Evolutionary conservation across 306 rosid species (phyloP).

Genomic region (Arachis hypogaea): DNA sequence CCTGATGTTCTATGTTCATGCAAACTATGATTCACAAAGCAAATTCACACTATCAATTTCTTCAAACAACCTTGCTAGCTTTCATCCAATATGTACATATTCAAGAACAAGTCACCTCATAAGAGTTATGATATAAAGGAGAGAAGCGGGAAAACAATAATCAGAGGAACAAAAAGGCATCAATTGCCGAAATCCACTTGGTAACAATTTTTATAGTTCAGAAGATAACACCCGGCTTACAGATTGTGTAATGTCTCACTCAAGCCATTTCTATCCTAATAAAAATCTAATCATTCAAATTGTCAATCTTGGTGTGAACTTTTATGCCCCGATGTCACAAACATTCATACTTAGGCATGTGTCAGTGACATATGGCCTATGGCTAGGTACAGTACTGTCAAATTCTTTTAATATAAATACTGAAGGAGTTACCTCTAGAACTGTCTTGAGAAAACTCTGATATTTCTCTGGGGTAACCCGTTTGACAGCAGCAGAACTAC

Average conservation of each 20-base stretch:
- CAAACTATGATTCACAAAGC: not conserved
- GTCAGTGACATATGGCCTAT: slow-evolving; percentile 23
- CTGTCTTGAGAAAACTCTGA: slow-evolving; percentile 62
- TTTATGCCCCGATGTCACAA: slow-evolving; percentile 12
- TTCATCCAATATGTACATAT: not conserved
- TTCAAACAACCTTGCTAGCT: not conserved
- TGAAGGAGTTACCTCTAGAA: slow-evolving; percentile 63
- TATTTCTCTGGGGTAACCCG: slow-evolving; percentile 68
- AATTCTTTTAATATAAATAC: slow-evolving; percentile 1
- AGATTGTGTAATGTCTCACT: slow-evolving; percentile 19
- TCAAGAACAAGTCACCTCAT: slow-evolving; percentile 2
- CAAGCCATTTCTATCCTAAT: slow-evolving; percentile 19
- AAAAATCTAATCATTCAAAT: slow-evolving; percentile 14
- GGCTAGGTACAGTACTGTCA: not conserved
- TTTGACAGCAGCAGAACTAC: slow-evolving; percentile 77
- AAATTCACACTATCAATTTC: slow-evolving; percentile 8
- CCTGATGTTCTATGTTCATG: not conserved
- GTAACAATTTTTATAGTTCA: not conserved
- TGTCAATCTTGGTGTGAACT: slow-evolving; percentile 24
- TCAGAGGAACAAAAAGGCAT: not conserved
- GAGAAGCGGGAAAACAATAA: slow-evolving; percentile 10
- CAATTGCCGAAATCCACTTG: not conserved
- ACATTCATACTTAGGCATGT: slow-evolving; percentile 9
- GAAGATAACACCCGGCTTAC: slow-evolving; percentile 11
- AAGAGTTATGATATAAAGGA: not conserved